Evolutionary conservation across 2,329 filamentous ascomycete species (phyloP).

Genomic region (Talaromyces sp.): DNA sequence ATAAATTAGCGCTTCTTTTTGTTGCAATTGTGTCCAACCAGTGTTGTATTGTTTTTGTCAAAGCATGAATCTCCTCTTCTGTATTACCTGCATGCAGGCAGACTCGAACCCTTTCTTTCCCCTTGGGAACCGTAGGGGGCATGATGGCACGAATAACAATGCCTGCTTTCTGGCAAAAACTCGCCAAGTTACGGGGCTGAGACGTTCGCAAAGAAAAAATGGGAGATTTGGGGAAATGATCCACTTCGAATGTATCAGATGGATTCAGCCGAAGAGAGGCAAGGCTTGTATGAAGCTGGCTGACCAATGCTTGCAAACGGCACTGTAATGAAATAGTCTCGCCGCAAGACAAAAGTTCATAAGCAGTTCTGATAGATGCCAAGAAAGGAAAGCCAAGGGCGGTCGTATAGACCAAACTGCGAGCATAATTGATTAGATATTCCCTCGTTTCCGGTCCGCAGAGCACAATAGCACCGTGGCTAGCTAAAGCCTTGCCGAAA

Average conservation of each 20-base stretch:
- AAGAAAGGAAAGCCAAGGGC: constrained; percentile 66
- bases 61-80: constrained; percentile 55
- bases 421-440: constrained; percentile 75
- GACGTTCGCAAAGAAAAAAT: constrained; percentile 67
- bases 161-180: constrained; percentile 60
- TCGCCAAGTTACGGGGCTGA: constrained; percentile 61
- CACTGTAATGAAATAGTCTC: constrained; percentile 48
- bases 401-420: constrained; percentile 75
- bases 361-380: constrained; percentile 60
- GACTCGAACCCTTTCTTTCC: constrained; percentile 65
- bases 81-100: constrained; percentile 72
- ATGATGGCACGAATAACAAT: constrained; percentile 68
- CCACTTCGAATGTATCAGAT: constrained; percentile 40
- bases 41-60: constrained; percentile 52
- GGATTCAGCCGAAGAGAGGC: constrained; percentile 34
- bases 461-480: constrained; percentile 71
- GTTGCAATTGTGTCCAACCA: constrained; percentile 45
- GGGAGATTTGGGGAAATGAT: constrained; percentile 57
- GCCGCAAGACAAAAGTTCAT: constrained; percentile 58
- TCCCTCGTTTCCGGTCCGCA: constrained; percentile 61
- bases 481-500: constrained; percentile 59
- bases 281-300: constrained; percentile 51
- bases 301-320: constrained; percentile 53
- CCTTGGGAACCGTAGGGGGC: constrained; percentile 66
- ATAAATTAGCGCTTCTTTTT: not conserved